Base-by-base conservation (phyloP, 1,139 yeast species). In the Candida tetrigidarum region DNA sequence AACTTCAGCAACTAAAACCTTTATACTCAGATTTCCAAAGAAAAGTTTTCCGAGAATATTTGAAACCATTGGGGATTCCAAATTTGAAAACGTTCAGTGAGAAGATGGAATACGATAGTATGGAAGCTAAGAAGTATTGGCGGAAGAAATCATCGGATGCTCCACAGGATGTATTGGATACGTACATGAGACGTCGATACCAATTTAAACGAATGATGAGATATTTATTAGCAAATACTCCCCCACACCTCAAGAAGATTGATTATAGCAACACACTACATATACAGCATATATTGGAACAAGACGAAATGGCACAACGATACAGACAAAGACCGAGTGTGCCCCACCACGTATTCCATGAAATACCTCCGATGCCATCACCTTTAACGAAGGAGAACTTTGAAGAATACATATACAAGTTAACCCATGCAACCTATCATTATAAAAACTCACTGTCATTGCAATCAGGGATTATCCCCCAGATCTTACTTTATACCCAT, bases 401-500 rank as follows among this genome's bases (percentile, higher is more conserved):
- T 48, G 63, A 63, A 38, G 58, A 67, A 32, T 74, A 70, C 44
- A 69, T 74, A 16, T 66, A 71, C 47, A 57, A 58, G 32, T 53
- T 75, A 25, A 71, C 78, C 0, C 76, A 74, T 47, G 55, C 57
- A 50, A 62, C 55, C 33, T 57, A 66, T 19, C 58, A 62, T n/a
- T 73, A 67, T 52, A 54, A 60, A 33, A 69, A 70, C 46, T 66
- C 74, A 2, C 64, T 65, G 52, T 69, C 76, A 10, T 54, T 73
- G 30, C 58, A 57, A 30, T 59, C 62, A 33, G 80, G 80, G 3
- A 50, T 70, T 1, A 61, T 75, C 2, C 69, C 74, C 8, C 71
- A 69, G 38, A 68, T 74, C 16, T 56, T 75, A 28, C 56, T 74
- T 16, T 56, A 67, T 49, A 73, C 79, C 1, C 80, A 74, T 49